Base-by-base conservation (phyloP, 352 stramenopile species). In the Porosira glacialis region DNA sequence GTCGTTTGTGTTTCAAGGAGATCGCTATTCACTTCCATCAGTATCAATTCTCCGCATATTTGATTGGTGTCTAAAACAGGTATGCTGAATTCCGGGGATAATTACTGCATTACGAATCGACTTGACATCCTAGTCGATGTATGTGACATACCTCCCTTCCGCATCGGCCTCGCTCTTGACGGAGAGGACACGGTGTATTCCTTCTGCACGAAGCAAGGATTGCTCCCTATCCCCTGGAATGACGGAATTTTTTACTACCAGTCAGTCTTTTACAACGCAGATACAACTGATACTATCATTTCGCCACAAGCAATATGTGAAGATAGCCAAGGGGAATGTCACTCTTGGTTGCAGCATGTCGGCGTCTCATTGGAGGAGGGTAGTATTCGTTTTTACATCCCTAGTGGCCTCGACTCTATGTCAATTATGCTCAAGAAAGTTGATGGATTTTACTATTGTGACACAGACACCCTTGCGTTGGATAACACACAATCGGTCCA, bases 361-460 rank as follows among this genome's bases (percentile, higher is more conserved):
- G 5, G 15, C 2, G 26, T 44, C 2, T 13, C 2, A 4, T 1
- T 3, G 41, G 22, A 3, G 2, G 11, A 26, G 0, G 49, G 49
- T 7, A 17, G 27, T 13, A 2, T 58, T 1, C 3, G 19, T 6
- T 58, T 58, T 10, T 39, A 58, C n/a, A 13, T 10, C 11, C 1
- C 2, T 1, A 2, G 26, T n/a, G 49, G 21, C 3, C 10, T 17
- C 15, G 1, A 27, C 1, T n/a, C n/a, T 15, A 10, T 58, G 49
- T 26, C 0, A 0, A 4, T 58, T n/a, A 7, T 31, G 24, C 28
- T 58, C 1, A 3, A 43, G 2, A 1, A 43, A 3, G 22, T 10
- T 1, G 27, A 58, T 17, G 49, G 49, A 0, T 31, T 58, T 19
- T 43, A 58, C 8, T 58, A 58, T 43, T 39, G 26, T 1, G 22